Evolutionary conservation across 2,329 filamentous ascomycete species (phyloP).

Genomic region (Pyricularia sp.): DNA sequence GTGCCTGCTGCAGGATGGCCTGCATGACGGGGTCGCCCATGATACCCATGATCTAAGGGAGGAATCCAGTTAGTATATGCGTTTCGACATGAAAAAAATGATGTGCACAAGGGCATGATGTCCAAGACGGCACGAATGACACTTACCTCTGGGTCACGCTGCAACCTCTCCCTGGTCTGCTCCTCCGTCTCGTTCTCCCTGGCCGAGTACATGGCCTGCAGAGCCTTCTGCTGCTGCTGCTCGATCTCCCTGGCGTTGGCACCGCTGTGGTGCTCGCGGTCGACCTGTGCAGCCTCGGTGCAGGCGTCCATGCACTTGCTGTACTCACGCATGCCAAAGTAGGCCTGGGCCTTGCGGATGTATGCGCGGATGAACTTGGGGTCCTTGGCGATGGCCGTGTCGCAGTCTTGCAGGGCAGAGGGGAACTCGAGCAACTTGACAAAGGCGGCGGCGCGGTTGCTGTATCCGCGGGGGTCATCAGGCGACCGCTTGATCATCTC

Average conservation of each 20-base stretch:
- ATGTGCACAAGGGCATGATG: neutral
- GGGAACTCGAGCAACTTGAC: slow-evolving; percentile 97
- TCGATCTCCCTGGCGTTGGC: slow-evolving; percentile 90
- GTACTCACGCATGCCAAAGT: slow-evolving; percentile 97
- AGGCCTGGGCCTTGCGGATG: slow-evolving; percentile 90
- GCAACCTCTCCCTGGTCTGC: slow-evolving; percentile 84
- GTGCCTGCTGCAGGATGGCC: slow-evolving; percentile 91
- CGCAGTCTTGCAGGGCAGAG: slow-evolving; percentile 84
- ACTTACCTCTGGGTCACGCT: slow-evolving; percentile 81
- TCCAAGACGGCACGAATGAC: neutral
- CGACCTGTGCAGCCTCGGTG: slow-evolving; percentile 68
- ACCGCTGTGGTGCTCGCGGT: slow-evolving; percentile 56
- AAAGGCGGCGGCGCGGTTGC: slow-evolving; percentile 92
- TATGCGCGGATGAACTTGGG: slow-evolving; percentile 91
- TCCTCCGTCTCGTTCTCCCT: slow-evolving; percentile 94
- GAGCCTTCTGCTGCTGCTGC: slow-evolving; percentile 85
- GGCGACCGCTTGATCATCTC: slow-evolving; percentile 97
- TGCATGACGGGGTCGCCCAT: slow-evolving; percentile 98
- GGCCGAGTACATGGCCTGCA: slow-evolving; percentile 80
- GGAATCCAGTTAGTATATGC: neutral
- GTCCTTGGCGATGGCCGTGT: slow-evolving; percentile 83
- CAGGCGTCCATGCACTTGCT: slow-evolving; percentile 84
- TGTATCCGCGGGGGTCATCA: slow-evolving; percentile 87
- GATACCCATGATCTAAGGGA: slow-evolving; percentile 65
- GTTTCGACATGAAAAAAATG: neutral